These are phyloP conservation scores for Agaricus sinodeliciosus DNA, from an alignment of 768 basidiomycete species.

Conservation along the genomic window DNA sequence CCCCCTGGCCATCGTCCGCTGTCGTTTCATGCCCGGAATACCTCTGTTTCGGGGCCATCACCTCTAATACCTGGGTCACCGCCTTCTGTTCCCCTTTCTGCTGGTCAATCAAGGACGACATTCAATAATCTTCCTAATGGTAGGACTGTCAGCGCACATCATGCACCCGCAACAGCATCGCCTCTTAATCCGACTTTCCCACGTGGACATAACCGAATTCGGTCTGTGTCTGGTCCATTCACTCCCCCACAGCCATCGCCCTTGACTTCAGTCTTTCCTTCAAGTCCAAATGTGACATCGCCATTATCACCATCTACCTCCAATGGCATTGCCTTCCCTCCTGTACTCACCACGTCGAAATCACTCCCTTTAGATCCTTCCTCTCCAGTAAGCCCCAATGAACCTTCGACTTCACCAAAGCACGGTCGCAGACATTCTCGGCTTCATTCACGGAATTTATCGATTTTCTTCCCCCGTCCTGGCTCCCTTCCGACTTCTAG, in stretches of 20 bases:
- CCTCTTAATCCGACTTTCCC: slow-evolving; percentile 27
- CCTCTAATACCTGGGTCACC: not conserved
- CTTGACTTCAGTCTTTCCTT: slow-evolving; percentile 29
- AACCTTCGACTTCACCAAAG: slow-evolving; percentile 18
- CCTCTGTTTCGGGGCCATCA: slow-evolving; percentile 19
- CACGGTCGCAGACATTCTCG: slow-evolving; percentile 51
- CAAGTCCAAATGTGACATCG: slow-evolving; percentile 10
- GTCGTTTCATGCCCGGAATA: slow-evolving; percentile 17
- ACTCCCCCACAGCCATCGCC: slow-evolving; percentile 45
- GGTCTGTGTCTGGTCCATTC: slow-evolving; percentile 46
- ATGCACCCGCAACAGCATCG: slow-evolving; percentile 18
- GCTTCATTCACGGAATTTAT: slow-evolving; percentile 87
- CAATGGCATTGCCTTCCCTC: slow-evolving; percentile 12
- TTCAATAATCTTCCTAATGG: slow-evolving; percentile 17
- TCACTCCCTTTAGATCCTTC: slow-evolving; percentile 14
- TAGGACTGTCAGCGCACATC: slow-evolving; percentile 8
- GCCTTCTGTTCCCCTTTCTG: slow-evolving; percentile 15
- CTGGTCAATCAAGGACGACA: slow-evolving; percentile 24
- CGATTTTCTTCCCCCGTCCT: slow-evolving; percentile 85
- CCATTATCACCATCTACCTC: slow-evolving; percentile 17
- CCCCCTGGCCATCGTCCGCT: slow-evolving; percentile 10
- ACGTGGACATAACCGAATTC: slow-evolving; percentile 34
- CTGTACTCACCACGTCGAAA: slow-evolving; percentile 18
- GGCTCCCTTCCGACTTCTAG: slow-evolving; percentile 52
- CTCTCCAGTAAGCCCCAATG: slow-evolving; percentile 8